Base-by-base conservation (phyloP, 2,329 filamentous ascomycete genomes). In the Calonectria honghensis region DNA sequence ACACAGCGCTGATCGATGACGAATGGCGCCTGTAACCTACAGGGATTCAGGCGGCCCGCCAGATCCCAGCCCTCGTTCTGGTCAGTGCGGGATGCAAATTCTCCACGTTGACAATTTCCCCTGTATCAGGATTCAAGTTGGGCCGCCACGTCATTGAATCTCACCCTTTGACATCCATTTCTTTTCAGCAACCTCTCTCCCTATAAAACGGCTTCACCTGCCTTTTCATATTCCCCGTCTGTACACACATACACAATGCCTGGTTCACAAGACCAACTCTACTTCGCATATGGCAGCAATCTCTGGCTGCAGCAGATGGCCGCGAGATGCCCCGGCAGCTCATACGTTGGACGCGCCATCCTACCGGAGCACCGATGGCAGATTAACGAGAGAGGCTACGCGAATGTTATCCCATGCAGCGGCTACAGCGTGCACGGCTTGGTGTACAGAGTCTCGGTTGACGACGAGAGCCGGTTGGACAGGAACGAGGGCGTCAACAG, bases 211-310 rank as follows among this genome's bases (percentile, higher is more conserved):
- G 45, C 45, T 48, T 48, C 9, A 6, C 10, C n/a, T 11, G 20
- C 9, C 10, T 13, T 20, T 11, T 27, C n/a, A 10, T 4, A 37
- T 37, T 10, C 3, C 32, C 54, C 20, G 16, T 39, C 32, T 11
- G 24, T 7, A 14, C 11, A 29, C 27, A 6, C 11, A 63, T 29
- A 39, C 57, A 39, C 35, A 29, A 63, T 63, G 57, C 27, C 57
- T 24, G 35, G 57, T 27, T 39, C 57, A 27, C n/a, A 37, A 24
- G 35, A 41, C 6, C 57, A 63, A 7, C 71, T 73, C 13, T 73
- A 73, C 57, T 73, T 73, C 29, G 52, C 71, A 37, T 73, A 73
- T 20, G 71, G 71, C 5, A 73, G 71, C 68, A 73, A 73, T 31
- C 67, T 73, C 13, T 61, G 63, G 48, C 51, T 73, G 18, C 51